Evolutionary conservation across 2,329 filamentous ascomycete species (phyloP), one percentile per base, ranked within the genome.

Genomic region (Coleophoma cylindrospora): DNA sequence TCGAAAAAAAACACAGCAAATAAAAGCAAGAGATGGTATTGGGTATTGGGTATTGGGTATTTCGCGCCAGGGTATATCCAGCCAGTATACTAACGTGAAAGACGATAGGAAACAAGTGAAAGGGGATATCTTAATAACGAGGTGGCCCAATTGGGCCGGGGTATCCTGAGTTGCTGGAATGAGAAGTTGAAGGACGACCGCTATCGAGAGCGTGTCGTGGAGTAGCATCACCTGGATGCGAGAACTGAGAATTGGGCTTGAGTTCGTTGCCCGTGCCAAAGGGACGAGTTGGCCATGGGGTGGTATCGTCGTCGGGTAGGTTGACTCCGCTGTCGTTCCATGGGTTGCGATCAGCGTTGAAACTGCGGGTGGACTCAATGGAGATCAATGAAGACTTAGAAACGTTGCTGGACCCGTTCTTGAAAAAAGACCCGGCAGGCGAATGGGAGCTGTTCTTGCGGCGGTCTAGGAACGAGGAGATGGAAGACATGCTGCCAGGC

Each of bases 301-400:
- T 75, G 50, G 71, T 63, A 60, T 96, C 91, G 57, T 96, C 90
- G 63, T 96, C 92, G 55, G 88, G 79, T 59, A 96, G 83, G 67
- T 96, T 96, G 66, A 96, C 91, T 62, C 91, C 92, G 65, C 90
- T 95, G 68, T 97, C 92, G 68, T 96, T 96, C 92, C 92, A 97
- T 54, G 91, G 91, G 72, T 96, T 96, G 70, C 91, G 88, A 69
- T 96, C 95, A 60, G 90, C 90, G 56, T 85, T 84, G 69, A 86
- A 85, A 74, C 91, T 96, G 66, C 92, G 88, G 34, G 91, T 91
- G 45, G 91, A 96, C 71, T 97, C 92, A 68, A 96, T 91, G 55
- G 91, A 96, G 60, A 95, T 91, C 59, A 97, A 83, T 34, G 92
- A 96, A 45, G 92, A 94, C 73, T 95, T 96, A 58, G 92, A 96